Base-by-base conservation (phyloP, 176 grass and related monocot species). In the Rhipidocladum racemiflorum region DNA sequence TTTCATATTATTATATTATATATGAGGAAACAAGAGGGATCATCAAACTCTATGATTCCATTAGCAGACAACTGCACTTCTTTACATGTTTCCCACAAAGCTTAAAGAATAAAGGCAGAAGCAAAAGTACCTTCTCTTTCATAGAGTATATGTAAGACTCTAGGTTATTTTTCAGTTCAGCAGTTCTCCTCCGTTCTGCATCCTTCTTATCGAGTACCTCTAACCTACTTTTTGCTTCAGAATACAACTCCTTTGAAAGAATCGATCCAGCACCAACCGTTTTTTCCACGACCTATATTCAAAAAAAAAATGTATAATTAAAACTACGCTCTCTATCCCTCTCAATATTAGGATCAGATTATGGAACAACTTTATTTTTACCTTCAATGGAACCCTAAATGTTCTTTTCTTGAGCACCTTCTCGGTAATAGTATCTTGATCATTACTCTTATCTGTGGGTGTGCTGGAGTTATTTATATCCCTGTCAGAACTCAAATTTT, bases 101-200 rank as follows among this genome's bases (percentile, higher is more conserved):
- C 0, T 6, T 75, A 43, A 72, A 54, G 35, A 85, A 69, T n/a
- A 21, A 75, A 75, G 69, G 63, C 13, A 74, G 56, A 80, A 72
- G 0, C 59, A 64, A 65, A 78, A n/a, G 18, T 57, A 97, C 97
- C 97, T 99, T 99, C 76, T 99, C 97, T 75, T 92, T 99, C 85
- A 90, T 99, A 54, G 93, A 93, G 80, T 99, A 99, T 88, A 90
- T 99, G 79, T 96, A 99, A 56, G 87, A 94, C 65, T 99, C 97
- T 21, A 99, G 86, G 82, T 70, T 92, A 80, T 99, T 99, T 86
- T 99, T 99, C 15, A 99, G 80, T 61, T 99, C 97, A 62, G 97
- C 97, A 88, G 93, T 99, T 88, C 64, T 91, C 83, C 89, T 89
- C 70, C 87, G 83, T 72, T 99, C 97, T 18, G 87, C 85, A 91